Evolutionary conservation across 768 basidiomycete species (phyloP), one percentile per base, ranked within the genome.

Genomic region (Kwoniella bestiolae): DNA sequence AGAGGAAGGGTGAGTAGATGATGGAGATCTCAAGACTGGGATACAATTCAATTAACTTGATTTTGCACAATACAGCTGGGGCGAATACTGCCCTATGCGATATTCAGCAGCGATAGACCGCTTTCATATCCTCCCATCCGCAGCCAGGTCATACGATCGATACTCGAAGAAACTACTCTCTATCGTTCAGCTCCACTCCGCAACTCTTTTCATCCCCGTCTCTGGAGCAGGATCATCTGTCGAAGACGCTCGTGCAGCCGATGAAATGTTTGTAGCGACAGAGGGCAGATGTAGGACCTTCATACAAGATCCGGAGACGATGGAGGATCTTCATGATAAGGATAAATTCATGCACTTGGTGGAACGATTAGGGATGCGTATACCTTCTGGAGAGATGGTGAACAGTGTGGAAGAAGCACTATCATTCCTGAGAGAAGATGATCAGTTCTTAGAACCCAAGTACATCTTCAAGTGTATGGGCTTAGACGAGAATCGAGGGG

Each of bases 391-490:
- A 14, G 63, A 71, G 29, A 70, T 75, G 61, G 73, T 82, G 21
- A 32, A 47, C 2, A 65, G 66, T 23, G 72, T 78, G 0, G 46
- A 76, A 3, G 70, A 79, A 45, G 80, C 75, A 18, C 63, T 80
- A 38, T 49, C 28, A 3, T 79, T 71, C 46, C 51, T 79, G 56
- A 28, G 26, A 29, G 63, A 65, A 34, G 68, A 66, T 45, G 57
- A 65, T 12, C 63, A 58, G 8, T 57, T 44, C 18, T 34, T 38
- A 55, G 72, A 72, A 56, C 68, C 68, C 16, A 67, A 66, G 21
- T 79, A 60, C 59, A 73, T 82, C 32, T 64, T 82, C 51, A 82
- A 82, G 63, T 78, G 77, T 60, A 80, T 78, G 55, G 78, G 70
- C 11, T 59, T 80, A 52, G 81, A 81, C 56, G 81, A 82, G 66